phyloP scores from a whole-genome alignment of 176 grass and related monocot species.

The Leersia perrieri region DNA sequence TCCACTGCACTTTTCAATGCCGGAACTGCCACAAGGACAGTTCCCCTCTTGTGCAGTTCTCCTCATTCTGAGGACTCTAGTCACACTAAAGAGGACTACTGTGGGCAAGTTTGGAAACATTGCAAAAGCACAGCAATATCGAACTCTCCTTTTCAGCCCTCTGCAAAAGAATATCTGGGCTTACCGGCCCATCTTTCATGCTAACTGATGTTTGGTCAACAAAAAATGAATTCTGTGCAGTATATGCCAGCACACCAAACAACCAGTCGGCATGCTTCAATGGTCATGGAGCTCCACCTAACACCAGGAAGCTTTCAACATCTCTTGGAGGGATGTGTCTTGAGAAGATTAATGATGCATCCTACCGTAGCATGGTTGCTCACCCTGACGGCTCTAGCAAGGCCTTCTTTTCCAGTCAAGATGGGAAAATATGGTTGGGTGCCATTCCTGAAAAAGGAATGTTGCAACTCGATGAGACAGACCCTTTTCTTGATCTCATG shows the following conservation, averaged over 20 bases:
- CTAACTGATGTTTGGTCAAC: constrained; percentile 56
- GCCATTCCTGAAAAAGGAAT: constrained; percentile 54
- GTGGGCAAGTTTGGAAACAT: constrained; percentile 40
- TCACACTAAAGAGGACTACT: constrained; percentile 34
- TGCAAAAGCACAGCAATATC: constrained; percentile 47
- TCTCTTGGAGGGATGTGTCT: constrained; percentile 51
- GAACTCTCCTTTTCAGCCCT: constrained; percentile 58
- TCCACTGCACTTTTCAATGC: constrained; percentile 42
- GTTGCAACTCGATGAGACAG: constrained; percentile 35
- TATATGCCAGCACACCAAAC: constrained; percentile 34
- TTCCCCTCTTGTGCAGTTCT: constrained; percentile 46
- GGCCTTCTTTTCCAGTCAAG: constrained; percentile 49
- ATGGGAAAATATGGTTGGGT: constrained; percentile 56
- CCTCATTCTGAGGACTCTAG: constrained; percentile 12
- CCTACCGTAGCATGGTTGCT: constrained; percentile 57
- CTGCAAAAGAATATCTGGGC: constrained; percentile 9
- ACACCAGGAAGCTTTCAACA: constrained; percentile 28
- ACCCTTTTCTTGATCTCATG: constrained; percentile 63
- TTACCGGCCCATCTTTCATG: constrained; percentile 22
- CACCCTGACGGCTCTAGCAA: constrained; percentile 64
- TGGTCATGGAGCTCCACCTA: constrained; percentile 49
- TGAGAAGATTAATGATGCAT: constrained; percentile 53
- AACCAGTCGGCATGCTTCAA: constrained; percentile 46
- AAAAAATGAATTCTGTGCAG: constrained; percentile 48
- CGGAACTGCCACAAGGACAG: neutral